A percentile compares a stretch with the other conserved stretches of the same genome.
These are phyloP conservation scores for Scheffersomyces insectosa DNA, from an alignment of 1,139 yeast genomes.

Conservation along the genomic window DNA sequence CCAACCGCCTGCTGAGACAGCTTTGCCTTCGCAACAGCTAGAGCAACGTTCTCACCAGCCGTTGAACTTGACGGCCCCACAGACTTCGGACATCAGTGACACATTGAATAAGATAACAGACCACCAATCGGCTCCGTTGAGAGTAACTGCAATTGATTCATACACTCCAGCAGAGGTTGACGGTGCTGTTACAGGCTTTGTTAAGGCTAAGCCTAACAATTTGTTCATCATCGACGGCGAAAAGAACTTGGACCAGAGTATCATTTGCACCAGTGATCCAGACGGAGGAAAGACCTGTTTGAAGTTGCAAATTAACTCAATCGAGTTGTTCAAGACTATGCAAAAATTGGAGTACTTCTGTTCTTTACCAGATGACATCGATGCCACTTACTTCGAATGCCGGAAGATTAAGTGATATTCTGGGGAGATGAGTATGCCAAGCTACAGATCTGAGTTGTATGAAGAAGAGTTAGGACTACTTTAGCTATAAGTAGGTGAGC, in stretches of 20 bases:
- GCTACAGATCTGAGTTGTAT: no score
- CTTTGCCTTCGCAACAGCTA: slow-evolving; percentile 18
- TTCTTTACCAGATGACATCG: slow-evolving; percentile 47
- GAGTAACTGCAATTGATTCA: slow-evolving; percentile 12
- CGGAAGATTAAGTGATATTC: slow-evolving; percentile 33
- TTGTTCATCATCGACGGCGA: slow-evolving; percentile 48
- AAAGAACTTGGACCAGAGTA: slow-evolving; percentile 37
- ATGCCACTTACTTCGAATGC: slow-evolving; percentile 51
- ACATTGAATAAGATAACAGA: slow-evolving; percentile 37
- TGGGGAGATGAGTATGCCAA: no score
- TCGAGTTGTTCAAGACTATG: slow-evolving; percentile 48
- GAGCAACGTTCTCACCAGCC: slow-evolving; percentile 41
- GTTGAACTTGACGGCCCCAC: slow-evolving; percentile 17
- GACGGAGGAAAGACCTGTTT: slow-evolving; percentile 51
- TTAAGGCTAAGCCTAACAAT: slow-evolving; percentile 29
- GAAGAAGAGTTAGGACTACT: no score
- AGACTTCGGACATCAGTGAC: slow-evolving; percentile 35
- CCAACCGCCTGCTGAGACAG: not conserved
- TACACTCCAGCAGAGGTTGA: slow-evolving; percentile 5
- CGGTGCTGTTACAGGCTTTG: slow-evolving; percentile 20
- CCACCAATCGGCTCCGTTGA: slow-evolving; percentile 12
- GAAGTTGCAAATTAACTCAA: slow-evolving; percentile 37
- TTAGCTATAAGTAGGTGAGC: no score
- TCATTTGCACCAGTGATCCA: slow-evolving; percentile 44
- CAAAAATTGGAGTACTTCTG: slow-evolving; percentile 47